phyloP scores from a whole-genome alignment of 2,329 filamentous ascomycete species.

The Fusarium sp. region DNA sequence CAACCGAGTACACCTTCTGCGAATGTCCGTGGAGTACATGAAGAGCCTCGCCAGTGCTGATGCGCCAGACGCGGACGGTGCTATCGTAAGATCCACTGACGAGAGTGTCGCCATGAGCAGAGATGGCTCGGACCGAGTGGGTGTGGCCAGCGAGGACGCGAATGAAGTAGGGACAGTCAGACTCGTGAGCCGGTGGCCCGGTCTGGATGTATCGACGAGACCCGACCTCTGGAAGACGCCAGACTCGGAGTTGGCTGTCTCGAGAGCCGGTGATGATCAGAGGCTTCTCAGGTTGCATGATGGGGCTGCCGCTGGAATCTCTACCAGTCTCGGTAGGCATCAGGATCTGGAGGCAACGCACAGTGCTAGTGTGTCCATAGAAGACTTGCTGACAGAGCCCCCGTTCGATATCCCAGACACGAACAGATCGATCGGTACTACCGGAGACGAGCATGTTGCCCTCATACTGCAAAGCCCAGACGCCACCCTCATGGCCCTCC shows the following conservation, averaged over 20 bases:
- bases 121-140: conserved; percentile 95
- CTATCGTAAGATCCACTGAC: conserved; percentile 97
- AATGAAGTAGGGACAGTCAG: conserved; percentile 94
- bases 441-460: conserved; percentile 95
- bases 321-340: conserved; percentile 82
- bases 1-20: conserved; percentile 96
- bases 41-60: conserved; percentile 88
- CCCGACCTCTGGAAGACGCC: conserved; percentile 85
- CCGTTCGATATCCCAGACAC: conserved; percentile 98
- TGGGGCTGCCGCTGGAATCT: conserved; percentile 72
- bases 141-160: conserved; percentile 84
- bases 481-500: conserved; percentile 93
- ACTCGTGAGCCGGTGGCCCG: conserved; percentile 73
- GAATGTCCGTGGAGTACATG: conserved; percentile 86
- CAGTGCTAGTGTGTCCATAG: conserved; percentile 96
- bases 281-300: conserved; percentile 93
- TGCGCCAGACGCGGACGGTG: conserved; percentile 95
- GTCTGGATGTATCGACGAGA: conserved; percentile 81
- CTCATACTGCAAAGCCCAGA: conserved; percentile 97
- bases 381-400: conserved; percentile 94
- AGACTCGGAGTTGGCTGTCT: conserved; percentile 91
- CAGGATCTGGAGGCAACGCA: conserved; percentile 92
- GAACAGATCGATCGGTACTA: conserved; percentile 94
- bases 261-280: conserved; percentile 97
- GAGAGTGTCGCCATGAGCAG: conserved; percentile 92